Conservation (phyloP, 257 asterid genomes). For the Apocynum venetum region DNA sequence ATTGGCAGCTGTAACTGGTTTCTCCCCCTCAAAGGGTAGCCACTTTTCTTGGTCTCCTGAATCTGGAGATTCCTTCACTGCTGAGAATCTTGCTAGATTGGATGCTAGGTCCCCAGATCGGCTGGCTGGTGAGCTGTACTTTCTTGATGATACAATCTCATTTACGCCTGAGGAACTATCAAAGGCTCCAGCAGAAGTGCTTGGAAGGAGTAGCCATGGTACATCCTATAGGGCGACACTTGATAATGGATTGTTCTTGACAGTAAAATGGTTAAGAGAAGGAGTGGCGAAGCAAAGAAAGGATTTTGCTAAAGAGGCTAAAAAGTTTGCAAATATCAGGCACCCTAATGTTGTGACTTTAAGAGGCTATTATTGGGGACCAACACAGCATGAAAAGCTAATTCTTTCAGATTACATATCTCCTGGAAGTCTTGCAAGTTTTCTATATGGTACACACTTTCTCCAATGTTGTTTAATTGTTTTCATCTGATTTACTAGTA, state of each 20-base stretch:
- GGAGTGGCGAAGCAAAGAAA: slow-evolving; percentile 96
- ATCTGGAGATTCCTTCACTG: slow-evolving; percentile 73
- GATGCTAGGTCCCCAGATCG: slow-evolving; percentile 85
- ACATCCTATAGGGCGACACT: slow-evolving; percentile 85
- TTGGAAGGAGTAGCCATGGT: slow-evolving; percentile 97
- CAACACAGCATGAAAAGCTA: slow-evolving; percentile 96
- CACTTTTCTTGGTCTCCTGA: slow-evolving; percentile 92
- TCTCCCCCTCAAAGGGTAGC: slow-evolving; percentile 85
- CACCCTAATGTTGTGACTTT: slow-evolving; percentile 96
- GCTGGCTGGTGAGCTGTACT: slow-evolving; percentile 85
- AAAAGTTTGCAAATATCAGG: slow-evolving; percentile 81
- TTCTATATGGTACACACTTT: slow-evolving; percentile 65
- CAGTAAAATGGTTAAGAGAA: slow-evolving; percentile 97
- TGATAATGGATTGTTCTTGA: slow-evolving; percentile 77
- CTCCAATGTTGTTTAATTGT: background rate
- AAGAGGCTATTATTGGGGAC: slow-evolving; percentile 99
- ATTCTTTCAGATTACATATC: slow-evolving; percentile 92
- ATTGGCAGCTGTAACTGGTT: slow-evolving; percentile 57
- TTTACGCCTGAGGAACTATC: slow-evolving; percentile 87
- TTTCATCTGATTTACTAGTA: background rate
- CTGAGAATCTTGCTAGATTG: slow-evolving; percentile 68
- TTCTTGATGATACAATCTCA: slow-evolving; percentile 82
- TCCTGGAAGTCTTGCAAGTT: slow-evolving; percentile 90
- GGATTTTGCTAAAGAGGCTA: slow-evolving; percentile 96
- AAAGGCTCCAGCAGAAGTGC: slow-evolving; percentile 94